Evolutionary conservation across 495 filamentous ascomycete genomes (phyloP), one percentile per base, ranked within the genome.

Genomic region (Pyronema domesticum): DNA sequence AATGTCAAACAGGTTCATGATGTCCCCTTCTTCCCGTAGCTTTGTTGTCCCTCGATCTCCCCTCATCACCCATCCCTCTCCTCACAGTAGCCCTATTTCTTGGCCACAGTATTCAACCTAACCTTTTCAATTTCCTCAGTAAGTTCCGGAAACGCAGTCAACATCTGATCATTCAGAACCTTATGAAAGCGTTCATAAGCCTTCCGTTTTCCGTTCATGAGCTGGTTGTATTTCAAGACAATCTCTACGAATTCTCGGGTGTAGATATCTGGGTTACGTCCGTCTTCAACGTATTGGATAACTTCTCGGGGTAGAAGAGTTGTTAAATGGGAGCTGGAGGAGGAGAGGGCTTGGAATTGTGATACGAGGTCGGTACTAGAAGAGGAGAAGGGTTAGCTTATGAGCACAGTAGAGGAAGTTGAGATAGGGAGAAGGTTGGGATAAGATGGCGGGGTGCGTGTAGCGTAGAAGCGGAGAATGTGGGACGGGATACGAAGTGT

Each of bases 221-320:
- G 74, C 70, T 94, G 89, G 66, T 96, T 96, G 35, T 77, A 73
- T 58, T 80, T 75, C 67, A 89, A 78, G 18, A 86, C 85, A 15
- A 86, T 72, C 78, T 98, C 93, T 46, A 96, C 87, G 63, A 95
- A 94, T 71, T 96, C 89, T 37, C 91, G 77, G 51, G 89, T 96
- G 73, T 95, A 99, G 69, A 99, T 94, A 67, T 96, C 89, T 11
- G 91, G 91, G 71, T 99, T 99, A 44, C 91, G 83, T 10, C 86
- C 80, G 51, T 83, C 76, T 67, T 95, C 88, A 49, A 99, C 85
- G 71, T 99, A 99, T 56, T 83, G 75, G 63, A 95, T 83, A 9
- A 98, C 80, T 59, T 94, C 89, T n/a, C 82, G 80, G 2, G 91
- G 89, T 23, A 96, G 75, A 11, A 54, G 58, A 7, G 54, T 46